These are phyloP conservation scores for Discostella stelligeroides DNA, from an alignment of 108 stramenopile species.

Conservation along the genomic window DNA sequence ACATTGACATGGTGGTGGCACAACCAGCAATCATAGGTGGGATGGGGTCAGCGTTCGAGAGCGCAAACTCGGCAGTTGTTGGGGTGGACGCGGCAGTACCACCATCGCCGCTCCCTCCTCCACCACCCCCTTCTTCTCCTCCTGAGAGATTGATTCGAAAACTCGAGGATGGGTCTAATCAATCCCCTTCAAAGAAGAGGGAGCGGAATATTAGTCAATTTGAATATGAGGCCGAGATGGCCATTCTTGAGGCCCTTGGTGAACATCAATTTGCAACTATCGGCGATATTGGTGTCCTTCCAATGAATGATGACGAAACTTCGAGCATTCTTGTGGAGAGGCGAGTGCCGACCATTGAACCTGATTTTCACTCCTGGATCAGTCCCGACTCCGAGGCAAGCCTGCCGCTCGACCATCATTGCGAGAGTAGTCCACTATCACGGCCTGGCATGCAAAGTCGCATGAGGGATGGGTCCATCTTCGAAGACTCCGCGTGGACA, in stretches of 20 bases:
- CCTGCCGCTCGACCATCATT: conserved; percentile 4
- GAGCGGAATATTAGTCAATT: conserved; percentile 21
- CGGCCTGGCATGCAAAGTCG: conserved; percentile 11
- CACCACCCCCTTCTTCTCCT: not conserved
- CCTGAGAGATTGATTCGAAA: not conserved
- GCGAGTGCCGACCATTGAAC: conserved; percentile 2
- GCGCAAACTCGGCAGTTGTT: not conserved
- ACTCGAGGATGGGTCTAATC: not conserved
- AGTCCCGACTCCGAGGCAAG: not conserved
- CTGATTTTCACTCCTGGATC: not conserved
- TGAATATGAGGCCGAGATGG: conserved; percentile 39
- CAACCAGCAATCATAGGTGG: not conserved
- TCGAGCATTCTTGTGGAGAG: conserved; percentile 9
- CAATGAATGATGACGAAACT: not conserved
- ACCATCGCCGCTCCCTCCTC: conserved; percentile 3
- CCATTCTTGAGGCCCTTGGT: conserved; percentile 29
- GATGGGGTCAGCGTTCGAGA: conserved; percentile 3
- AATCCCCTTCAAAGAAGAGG: conserved; percentile 2
- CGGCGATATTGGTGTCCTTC: not conserved
- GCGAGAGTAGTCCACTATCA: conserved; percentile 10
- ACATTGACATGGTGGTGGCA: not conserved
- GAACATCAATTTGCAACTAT: conserved; percentile 4
- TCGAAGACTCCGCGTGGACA: conserved; percentile 44
- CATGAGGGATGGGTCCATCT: conserved; percentile 20
- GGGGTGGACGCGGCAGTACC: not conserved